A percentile compares a stretch with the other conserved stretches of the same genome.
Evolutionary conservation across 139 green algal genomes (phyloP).

Genomic region (Micractinium conductrix): DNA sequence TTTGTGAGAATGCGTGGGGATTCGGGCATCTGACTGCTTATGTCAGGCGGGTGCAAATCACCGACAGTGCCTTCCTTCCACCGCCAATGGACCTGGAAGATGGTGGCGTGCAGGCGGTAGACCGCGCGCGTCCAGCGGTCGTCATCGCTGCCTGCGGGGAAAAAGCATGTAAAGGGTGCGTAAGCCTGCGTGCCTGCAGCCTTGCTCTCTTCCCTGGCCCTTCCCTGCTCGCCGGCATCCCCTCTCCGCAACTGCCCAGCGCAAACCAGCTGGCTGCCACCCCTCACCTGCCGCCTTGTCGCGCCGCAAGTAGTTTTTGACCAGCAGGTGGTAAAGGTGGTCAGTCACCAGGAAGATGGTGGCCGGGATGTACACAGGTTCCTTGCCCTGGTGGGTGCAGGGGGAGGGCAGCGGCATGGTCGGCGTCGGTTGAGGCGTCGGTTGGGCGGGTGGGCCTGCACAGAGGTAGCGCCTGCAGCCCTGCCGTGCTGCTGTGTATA

Average conservation of each 20-base stretch:
- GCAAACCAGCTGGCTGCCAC: neutral
- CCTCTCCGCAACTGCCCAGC: neutral
- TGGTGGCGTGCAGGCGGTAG: constrained; percentile 66
- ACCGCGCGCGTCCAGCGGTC: constrained; percentile 52
- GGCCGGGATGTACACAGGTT: constrained; percentile 51
- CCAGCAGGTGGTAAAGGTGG: constrained; percentile 71
- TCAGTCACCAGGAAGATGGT: constrained; percentile 79
- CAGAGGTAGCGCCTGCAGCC: no score
- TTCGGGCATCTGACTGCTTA: no score
- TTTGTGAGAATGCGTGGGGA: no score
- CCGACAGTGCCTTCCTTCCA: no score
- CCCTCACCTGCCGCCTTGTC: constrained; percentile 42
- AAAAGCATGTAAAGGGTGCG: no score
- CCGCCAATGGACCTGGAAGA: constrained; percentile 51
- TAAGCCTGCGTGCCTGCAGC: no score
- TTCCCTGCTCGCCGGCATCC: no score
- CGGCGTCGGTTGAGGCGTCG: no score
- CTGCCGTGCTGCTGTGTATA: no score
- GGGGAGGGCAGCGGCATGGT: neutral
- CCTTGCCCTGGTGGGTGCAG: constrained; percentile 13
- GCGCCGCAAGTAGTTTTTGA: constrained; percentile 70
- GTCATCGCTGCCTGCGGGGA: constrained; percentile 36
- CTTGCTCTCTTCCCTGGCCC: no score
- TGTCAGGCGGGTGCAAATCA: no score
- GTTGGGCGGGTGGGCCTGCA: no score